Percentiles rank a stretch among this genome's conserved stretches.
phyloP scores from a whole-genome alignment of 331 rosid species.

The Dryas integrifolia region DNA sequence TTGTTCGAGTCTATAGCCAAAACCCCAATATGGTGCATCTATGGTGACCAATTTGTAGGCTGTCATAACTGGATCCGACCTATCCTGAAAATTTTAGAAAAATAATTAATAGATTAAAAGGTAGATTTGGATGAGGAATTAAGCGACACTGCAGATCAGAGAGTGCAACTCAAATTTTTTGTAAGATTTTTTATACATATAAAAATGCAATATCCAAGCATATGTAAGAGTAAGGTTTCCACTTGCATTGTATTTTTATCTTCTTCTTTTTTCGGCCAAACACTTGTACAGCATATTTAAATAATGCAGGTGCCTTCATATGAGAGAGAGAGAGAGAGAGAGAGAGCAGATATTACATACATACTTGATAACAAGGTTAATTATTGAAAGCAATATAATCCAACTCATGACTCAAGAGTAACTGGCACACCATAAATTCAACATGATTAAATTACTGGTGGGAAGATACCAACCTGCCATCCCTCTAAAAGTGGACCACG shows the following conservation, averaged over 20 bases:
- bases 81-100: conserved; percentile 22
- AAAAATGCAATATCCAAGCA: background rate
- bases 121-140: background rate
- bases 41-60: conserved; percentile 50
- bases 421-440: background rate
- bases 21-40: conserved; percentile 58
- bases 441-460: background rate
- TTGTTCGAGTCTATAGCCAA: conserved; percentile 43
- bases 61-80: conserved; percentile 42
- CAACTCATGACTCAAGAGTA: background rate
- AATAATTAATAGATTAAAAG: background rate
- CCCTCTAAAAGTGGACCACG: conserved; percentile 47
- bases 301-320: background rate
- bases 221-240: background rate
- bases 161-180: background rate
- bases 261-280: background rate
- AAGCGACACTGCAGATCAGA: conserved; percentile 15
- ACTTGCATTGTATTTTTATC: background rate
- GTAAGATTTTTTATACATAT: conserved; percentile 1
- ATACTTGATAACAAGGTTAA: background rate
- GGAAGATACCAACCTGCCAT: conserved; percentile 43
- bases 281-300: background rate
- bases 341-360: background rate
- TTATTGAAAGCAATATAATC: background rate
- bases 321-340: background rate